Base-by-base conservation (phyloP, 2,329 filamentous ascomycete genomes). In the Colletotrichum ledebouriae region DNA sequence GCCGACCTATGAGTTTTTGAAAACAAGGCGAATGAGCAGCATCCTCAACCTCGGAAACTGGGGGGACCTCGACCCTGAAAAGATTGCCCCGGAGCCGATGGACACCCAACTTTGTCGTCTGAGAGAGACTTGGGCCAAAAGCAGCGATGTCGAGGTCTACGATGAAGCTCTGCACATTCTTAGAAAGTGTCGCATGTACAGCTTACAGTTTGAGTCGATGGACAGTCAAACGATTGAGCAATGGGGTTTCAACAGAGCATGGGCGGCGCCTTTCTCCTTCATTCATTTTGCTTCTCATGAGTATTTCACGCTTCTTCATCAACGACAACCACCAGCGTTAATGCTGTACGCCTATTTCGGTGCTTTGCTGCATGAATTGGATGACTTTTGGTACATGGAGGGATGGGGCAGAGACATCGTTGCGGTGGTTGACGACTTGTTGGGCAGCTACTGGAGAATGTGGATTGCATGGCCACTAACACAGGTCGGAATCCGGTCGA, bases 351-450 rank as follows among this genome's bases (percentile, higher is more conserved):
- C 70, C 1, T 71, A 62, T 29, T 73, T 73, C 12, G 72, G 73
- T 11, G 63, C 59, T 3, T 37, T 72, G 1, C 11, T 74, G 39
- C 66, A 71, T n/a, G 44, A 25, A 2, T 7, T 71, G 1, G 37
- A 68, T 13, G 15, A 56, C 3, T 57, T 42, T 17, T 74, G 72
- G 70, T 73, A 71, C 13, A 34, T 74, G 2, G 59, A 70, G 37
- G 71, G 70, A 2, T 71, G 70, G 67, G 72, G 72, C 4, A 63
- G 57, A n/a, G 70, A 70, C 13, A 72, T 73, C 13, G 61, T 74
- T 13, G 55, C 71, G 5, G 69, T 70, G 0, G 63, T 71, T 2
- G 66, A 67, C 12, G 70, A 74, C 12, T n/a, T 73, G 6, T 53
- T 73, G 5, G 73, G 72, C 6, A 37, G 37, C 3, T 74, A 72